Conservation (phyloP, 2,329 filamentous ascomycete species). For the Venturia effusa region DNA sequence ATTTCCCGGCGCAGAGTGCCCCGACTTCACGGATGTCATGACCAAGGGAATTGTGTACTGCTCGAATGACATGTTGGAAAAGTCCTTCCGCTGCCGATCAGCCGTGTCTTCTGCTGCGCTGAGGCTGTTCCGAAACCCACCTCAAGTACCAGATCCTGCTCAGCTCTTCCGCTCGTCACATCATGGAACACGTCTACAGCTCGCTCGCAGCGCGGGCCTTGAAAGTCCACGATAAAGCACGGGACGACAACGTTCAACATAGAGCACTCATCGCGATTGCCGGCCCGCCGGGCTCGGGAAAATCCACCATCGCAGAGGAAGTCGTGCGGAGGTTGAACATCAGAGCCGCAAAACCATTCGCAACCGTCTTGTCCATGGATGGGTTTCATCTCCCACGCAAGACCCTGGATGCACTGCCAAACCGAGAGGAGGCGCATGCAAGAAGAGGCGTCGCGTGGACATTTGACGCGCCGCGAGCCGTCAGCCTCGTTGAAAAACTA, state of each 20-base stretch:
- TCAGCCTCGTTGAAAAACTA: constrained; percentile 54
- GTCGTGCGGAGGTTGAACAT: constrained; percentile 59
- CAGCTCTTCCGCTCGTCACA: not conserved
- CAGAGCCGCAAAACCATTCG: constrained; percentile 43
- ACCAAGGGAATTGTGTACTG: not conserved
- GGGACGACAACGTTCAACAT: not conserved
- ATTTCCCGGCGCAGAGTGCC: not conserved
- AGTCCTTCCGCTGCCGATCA: not conserved
- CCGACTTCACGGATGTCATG: not conserved
- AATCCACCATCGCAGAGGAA: constrained; percentile 68
- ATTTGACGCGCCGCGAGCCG: constrained; percentile 71
- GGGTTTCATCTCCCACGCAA: constrained; percentile 84
- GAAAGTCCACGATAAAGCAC: not conserved
- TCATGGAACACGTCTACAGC: constrained; percentile 1
- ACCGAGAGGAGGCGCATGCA: constrained; percentile 63
- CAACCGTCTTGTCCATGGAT: constrained; percentile 82
- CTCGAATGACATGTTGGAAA: not conserved
- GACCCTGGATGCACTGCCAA: constrained; percentile 69
- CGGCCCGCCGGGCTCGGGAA: constrained; percentile 81
- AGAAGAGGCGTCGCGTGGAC: constrained; percentile 88
- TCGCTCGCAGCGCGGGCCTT: constrained; percentile 1
- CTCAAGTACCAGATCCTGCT: not conserved
- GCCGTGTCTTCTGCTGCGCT: not conserved
- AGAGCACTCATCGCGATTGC: constrained; percentile 56
- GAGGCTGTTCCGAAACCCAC: not conserved